These are phyloP conservation scores for Phellopilus nigrolimitatus DNA, from an alignment of 1,284 basidiomycete species.

Conservation along the genomic window DNA sequence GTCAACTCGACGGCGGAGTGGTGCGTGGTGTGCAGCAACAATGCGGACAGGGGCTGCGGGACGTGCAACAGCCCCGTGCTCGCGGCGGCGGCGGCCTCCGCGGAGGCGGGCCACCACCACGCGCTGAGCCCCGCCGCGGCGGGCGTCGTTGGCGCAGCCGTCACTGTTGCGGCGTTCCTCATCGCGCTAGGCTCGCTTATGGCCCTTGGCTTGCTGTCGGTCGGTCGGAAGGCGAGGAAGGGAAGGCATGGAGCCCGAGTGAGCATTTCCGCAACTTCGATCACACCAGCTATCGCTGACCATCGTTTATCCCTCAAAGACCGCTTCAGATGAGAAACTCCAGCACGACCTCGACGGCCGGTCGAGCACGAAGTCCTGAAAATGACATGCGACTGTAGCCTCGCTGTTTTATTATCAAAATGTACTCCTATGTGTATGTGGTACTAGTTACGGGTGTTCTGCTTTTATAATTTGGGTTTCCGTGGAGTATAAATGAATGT, in stretches of 20 bases:
- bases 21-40: slow-evolving; percentile 57
- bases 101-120: slow-evolving; percentile 30
- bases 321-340: no score
- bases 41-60: slow-evolving; percentile 49
- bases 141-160: slow-evolving; percentile 60
- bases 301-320: no score
- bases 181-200: slow-evolving; percentile 36
- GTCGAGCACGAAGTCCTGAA: no score
- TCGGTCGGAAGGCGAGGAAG: slow-evolving; percentile 28
- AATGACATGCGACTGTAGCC: no score
- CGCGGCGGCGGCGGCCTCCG: slow-evolving; percentile 32
- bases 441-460: no score
- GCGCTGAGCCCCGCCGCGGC: slow-evolving; percentile 52
- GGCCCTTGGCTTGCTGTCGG: slow-evolving; percentile 42
- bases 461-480: no score
- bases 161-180: slow-evolving; percentile 44
- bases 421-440: no score
- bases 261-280: no score
- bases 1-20: slow-evolving; percentile 53
- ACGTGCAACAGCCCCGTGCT: slow-evolving; percentile 31
- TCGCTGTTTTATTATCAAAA: no score
- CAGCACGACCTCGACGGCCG: no score
- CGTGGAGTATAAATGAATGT: no score
- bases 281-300: no score
- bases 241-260: not conserved